Evolutionary conservation across 2,329 filamentous ascomycete species (phyloP), one percentile per base, ranked within the genome.

Genomic region (Calonectria hawksworthii): DNA sequence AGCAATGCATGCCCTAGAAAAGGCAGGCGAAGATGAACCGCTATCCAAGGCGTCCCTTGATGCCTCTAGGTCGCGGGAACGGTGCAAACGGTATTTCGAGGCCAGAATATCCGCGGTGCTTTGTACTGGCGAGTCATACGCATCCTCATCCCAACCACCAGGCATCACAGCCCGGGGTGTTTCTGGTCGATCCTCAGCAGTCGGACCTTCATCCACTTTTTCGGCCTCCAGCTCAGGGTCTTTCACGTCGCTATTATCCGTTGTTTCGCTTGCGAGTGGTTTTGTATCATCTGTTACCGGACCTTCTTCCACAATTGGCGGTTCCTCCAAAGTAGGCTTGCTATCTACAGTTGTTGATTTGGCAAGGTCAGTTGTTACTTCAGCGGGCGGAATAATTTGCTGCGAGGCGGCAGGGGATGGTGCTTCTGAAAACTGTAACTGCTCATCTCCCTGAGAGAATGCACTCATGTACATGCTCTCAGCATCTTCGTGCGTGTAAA

Each of bases 381-480:
- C 59, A 11, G 47, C 44, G 21, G 74, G 68, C 16, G 47, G n/a
- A 21, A 72, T n/a, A 26, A 36, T 77, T 11, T 65, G 61, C 14
- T 74, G 74, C 21, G 76, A 79, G 30, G 61, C 51, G 36, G 54
- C 52, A 18, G 73, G 70, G 16, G 76, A 67, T 9, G 65, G 28
- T 7, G 56, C 28, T 2, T 65, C 54, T 9, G 72, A 70, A 2
- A 69, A 80, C 13, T 84, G 82, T 2, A 69, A 80, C 13, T 84
- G 82, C 2, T 82, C 81, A 41, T 85, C 83, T 2, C 84, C 83
- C 32, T 89, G 85, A 2, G 92, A 93, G 67, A 93, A 90, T 1
- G 92, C 92, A 76, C 92, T 96, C 92, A 96, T 93, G 80, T 97
- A 98, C 93, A 98, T 94, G 83, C 95, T 97, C 81, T 95, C 93